These are phyloP conservation scores for Trichoderma sp. DNA, from an alignment of 2,329 filamentous ascomycete species.

Conservation along the genomic window DNA sequence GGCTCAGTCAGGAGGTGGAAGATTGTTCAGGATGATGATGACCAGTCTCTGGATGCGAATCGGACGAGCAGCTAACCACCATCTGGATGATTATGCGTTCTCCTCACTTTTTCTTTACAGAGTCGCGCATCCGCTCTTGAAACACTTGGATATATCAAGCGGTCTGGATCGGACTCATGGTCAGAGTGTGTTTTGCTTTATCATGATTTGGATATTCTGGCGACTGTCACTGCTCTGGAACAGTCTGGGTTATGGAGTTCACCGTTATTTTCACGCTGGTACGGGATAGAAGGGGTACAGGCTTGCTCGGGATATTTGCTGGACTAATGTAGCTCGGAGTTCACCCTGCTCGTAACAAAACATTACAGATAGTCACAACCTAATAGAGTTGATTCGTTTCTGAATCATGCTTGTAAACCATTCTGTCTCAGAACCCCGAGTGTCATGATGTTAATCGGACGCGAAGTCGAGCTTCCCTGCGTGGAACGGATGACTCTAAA, in stretches of 20 bases:
- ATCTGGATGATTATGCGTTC: not conserved
- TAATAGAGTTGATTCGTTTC: too few species aligned
- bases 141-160: not conserved
- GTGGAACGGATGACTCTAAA: too few species aligned
- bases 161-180: not conserved
- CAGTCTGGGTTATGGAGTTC: not conserved
- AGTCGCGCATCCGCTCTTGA: not conserved
- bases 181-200: not conserved
- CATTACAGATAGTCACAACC: too few species aligned
- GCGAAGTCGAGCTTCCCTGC: too few species aligned
- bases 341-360: not conserved
- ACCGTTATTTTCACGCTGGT: not conserved
- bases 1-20: conserved; percentile 58
- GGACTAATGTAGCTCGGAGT: not conserved
- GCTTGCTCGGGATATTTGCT: not conserved
- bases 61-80: not conserved
- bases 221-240: not conserved
- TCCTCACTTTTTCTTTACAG: not conserved
- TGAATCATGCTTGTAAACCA: not conserved
- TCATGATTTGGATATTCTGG: not conserved
- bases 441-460: too few species aligned
- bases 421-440: not conserved
- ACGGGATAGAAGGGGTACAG: not conserved
- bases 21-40: conserved; percentile 44
- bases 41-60: not conserved